Evolutionary conservation across 352 stramenopile genomes (phyloP), one percentile per base, ranked within the genome.

Genomic region (Globisporangium irregulare): DNA sequence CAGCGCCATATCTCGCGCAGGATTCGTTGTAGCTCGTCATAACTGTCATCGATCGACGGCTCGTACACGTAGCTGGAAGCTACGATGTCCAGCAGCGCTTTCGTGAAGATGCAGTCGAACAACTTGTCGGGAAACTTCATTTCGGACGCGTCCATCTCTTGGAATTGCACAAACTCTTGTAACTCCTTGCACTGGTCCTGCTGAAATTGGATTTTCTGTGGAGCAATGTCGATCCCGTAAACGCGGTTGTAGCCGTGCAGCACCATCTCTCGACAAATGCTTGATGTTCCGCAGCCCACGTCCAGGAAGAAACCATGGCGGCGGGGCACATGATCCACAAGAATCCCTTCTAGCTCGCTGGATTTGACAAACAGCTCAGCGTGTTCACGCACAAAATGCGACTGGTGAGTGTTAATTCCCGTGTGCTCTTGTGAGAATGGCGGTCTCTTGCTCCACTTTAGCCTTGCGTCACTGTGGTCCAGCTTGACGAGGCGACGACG

Each of bases 271-370:
- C 60, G 58, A 27, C 74, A 72, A n/a, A 81, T n/a, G 0, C 53
- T 58, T 7, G 74, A 81, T 1, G 72, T 76, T 0, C 74, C 74
- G 58, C 74, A 81, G 1, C 74, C 75, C 25, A 79, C 38, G 64
- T 81, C 72, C 12, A 81, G 12, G 27, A 74, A 59, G 25, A 71
- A 15, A 1, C 64, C 59, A 1, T 24, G 20, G 3, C 65, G 66
- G 4, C 63, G 57, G 22, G 54, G 61, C 14, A 57, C 59, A 61
- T 65, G 56, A 20, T 50, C 20, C 20, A 50, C 18, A 8, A 72
- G 38, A 53, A 72, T 64, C 10, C 53, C 55, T 15, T 43, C 24
- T 8, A 68, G 18, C 14, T 62, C 48, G n/a, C 32, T 60, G 51
- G 67, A 71, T n/a, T 59, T 59, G 15, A 71, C n/a, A 62, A 67